phyloP scores from a whole-genome alignment of 768 basidiomycete species.

The Xerocomellus amylosporus region DNA sequence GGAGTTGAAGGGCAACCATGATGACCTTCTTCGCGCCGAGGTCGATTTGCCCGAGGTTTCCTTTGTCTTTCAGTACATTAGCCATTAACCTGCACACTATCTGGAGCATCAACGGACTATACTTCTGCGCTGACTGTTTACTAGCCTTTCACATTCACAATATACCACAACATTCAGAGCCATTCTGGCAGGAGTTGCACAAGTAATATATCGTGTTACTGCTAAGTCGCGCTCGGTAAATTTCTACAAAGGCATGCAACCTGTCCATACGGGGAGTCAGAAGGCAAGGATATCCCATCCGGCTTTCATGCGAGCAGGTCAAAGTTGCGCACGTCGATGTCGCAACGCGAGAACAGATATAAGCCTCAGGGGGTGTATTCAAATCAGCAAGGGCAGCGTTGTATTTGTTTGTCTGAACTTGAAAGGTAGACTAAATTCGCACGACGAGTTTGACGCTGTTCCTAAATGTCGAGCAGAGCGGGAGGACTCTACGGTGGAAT shows the following conservation, averaged over 20 bases:
- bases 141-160: neutral
- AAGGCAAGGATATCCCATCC: too few relatives aligned
- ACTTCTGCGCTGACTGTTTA: neutral
- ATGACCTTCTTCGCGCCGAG: conserved; percentile 91
- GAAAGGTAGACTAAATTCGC: conserved; percentile 7
- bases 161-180: neutral
- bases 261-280: too few relatives aligned
- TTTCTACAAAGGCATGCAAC: too few relatives aligned
- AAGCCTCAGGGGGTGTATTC: too few relatives aligned
- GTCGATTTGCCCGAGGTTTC: conserved; percentile 80
- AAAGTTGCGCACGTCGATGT: too few relatives aligned
- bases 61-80: conserved; percentile 95
- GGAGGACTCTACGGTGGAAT: conserved; percentile 87
- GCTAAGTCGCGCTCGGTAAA: too few relatives aligned
- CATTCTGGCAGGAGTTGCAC: too few relatives aligned
- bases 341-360: too few relatives aligned
- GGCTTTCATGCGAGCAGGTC: too few relatives aligned
- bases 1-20: conserved; percentile 89
- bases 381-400: too few relatives aligned
- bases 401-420: too few relatives aligned
- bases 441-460: conserved; percentile 17
- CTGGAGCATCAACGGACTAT: conserved; percentile 10
- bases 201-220: too few relatives aligned
- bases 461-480: conserved; percentile 67
- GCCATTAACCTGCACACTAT: conserved; percentile 52